Base-by-base conservation (phyloP, 768 basidiomycete genomes). In the Agaricus bisporus region DNA sequence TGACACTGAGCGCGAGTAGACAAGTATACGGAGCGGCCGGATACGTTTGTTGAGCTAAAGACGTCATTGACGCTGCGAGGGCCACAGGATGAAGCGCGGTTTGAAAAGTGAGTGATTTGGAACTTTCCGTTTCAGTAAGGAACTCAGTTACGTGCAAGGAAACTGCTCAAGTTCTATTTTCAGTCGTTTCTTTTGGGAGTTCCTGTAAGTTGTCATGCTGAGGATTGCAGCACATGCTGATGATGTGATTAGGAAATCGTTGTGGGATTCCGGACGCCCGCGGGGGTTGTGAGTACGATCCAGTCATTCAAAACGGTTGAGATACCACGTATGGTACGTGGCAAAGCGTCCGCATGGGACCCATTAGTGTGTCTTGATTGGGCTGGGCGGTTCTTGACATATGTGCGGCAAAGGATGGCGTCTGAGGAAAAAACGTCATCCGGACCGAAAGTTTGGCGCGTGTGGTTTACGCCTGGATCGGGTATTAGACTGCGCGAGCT, bases 181-280 rank as follows among this genome's bases (percentile, higher is more conserved):
- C 92, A 95, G 63, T 93, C 91, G 1, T 94, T 91, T 67, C 77
- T 95, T 25, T 80, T 95, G 50, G 93, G 92, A 46, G 91, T 95
- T n/a, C 92, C 91, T 18, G 87, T 87, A 65, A 60, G 84, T 66
- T 52, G 36, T 20, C 36, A 45, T 46, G 12, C 5, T 28, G 25
- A 22, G 35, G 15, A 25, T 48, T 36, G 26, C 36, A 48, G 49
- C 54, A 55, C 38, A 46, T 35, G 54, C 53, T 26, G 50, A 32
- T 41, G 39, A 14, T 39, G 38, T 14, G 38, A 48, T 45, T 48
- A 91, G 89, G 86, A 90, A 66, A 84, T 95, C 48, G 67, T 92
- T 9, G 91, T 95, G 25, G 92, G 92, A 48, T 95, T 95, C 66
- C 83, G 92, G 44, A 91, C 85, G 28, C 84, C 83, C 14, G 68